Base-by-base conservation (phyloP, 2,329 filamentous ascomycete genomes). In the Ophiostoma populinum region DNA sequence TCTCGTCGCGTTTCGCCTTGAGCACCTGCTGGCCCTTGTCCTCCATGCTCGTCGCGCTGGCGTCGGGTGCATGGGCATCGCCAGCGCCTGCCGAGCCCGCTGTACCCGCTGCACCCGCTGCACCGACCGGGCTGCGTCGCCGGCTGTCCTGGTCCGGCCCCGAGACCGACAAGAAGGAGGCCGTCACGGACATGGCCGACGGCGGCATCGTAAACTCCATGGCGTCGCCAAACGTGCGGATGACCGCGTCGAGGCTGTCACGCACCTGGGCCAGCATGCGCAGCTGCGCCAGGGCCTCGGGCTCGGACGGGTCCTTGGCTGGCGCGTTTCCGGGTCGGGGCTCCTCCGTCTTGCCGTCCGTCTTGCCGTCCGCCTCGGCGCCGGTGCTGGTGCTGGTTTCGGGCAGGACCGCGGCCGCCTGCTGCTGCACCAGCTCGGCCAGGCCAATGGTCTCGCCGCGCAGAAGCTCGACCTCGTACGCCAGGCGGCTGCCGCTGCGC, bases 121-220 rank as follows among this genome's bases (percentile, higher is more conserved):
- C n/a, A n/a, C n/a, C n/a, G n/a, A n/a, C n/a, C n/a, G n/a, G n/a
- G n/a, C n/a, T n/a, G n/a, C n/a, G 40, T 64, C 45, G 67, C 67
- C 27, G 39, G 56, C 53, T 66, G 13, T 74, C 75, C 0, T 75
- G 68, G 37, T 87, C 80, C 0, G 87, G 86, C 0, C 80, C 82
- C 0, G 86, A 92, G 10, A 94, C 83, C 6, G 82, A 92, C 31
- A 94, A 73, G 49, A 94, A 85, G 0, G 80, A 85, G 1, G 82
- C 87, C 30, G 77, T 71, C 38, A 92, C 70, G 0, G 80, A 87
- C 10, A 86, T 58, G 50, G 93, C 85, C 0, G 81, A 92, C 0
- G 87, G 86, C 1, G 87, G 82, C 33, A 94, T 73, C 1, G 82
- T 79, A 67, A 92, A 95, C 46, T 92, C 79, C 81, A 95, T 93